Conservation (phyloP, 2,329 filamentous ascomycete genomes). For the Colletotrichum sansevieriae region DNA sequence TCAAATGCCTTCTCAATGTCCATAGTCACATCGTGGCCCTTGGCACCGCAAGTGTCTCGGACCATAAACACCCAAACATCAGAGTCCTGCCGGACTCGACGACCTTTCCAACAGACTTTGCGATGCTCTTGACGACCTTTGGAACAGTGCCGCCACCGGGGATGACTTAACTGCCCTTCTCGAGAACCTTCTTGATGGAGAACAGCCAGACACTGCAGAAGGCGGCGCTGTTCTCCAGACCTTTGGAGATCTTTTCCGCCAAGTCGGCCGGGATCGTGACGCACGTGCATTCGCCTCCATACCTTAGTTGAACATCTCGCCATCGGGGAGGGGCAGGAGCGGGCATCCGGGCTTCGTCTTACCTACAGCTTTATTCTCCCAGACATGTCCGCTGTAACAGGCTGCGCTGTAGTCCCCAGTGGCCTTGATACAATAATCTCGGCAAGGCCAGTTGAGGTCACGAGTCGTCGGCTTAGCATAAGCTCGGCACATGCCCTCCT, state of each 20-base stretch:
- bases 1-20: slow-evolving; percentile 17
- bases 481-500: slow-evolving; percentile 19
- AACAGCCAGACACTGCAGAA: slow-evolving; percentile 21
- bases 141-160: not conserved
- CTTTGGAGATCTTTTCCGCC: slow-evolving; percentile 9
- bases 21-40: slow-evolving; percentile 14
- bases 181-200: slow-evolving; percentile 18
- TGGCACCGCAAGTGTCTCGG: slow-evolving; percentile 10
- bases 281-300: slow-evolving; percentile 11
- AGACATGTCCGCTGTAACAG: not conserved
- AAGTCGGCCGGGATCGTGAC: slow-evolving; percentile 7
- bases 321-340: not conserved
- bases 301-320: not conserved
- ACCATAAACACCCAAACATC: slow-evolving; percentile 2
- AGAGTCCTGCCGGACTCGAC: not conserved
- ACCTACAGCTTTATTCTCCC: slow-evolving; percentile 3
- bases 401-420: slow-evolving; percentile 13
- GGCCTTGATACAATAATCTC: slow-evolving; percentile 6
- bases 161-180: slow-evolving; percentile 26
- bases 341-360: not conserved
- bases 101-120: slow-evolving; percentile 2
- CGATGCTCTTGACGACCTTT: slow-evolving; percentile 16
- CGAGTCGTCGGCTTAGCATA: not conserved
- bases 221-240: slow-evolving; percentile 10
- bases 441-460: slow-evolving; percentile 20